Conservation (phyloP, 1,139 yeast species). For the Meyerozyma smithsonii region DNA sequence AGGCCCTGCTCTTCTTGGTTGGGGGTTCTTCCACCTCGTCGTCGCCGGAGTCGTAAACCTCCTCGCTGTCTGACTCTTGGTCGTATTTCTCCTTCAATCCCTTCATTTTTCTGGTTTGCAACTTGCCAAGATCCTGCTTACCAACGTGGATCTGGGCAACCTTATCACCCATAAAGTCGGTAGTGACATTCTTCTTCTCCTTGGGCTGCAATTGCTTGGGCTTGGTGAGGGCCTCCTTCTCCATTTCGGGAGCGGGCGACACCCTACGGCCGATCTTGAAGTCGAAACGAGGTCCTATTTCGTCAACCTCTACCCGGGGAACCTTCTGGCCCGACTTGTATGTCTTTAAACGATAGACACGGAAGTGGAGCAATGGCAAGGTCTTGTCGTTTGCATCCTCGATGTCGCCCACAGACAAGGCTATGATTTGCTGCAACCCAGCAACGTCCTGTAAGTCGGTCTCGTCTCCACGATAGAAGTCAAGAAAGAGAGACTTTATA, state of each 20-base stretch:
- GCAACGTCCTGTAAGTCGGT: slow-evolving; percentile 88
- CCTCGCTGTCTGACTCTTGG: slow-evolving; percentile 54
- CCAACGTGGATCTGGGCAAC: slow-evolving; percentile 95
- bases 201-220: slow-evolving; percentile 81
- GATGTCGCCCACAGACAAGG: slow-evolving; percentile 73
- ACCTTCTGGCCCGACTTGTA: slow-evolving; percentile 79
- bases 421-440: slow-evolving; percentile 86
- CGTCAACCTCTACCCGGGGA: slow-evolving; percentile 92
- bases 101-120: slow-evolving; percentile 98
- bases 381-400: slow-evolving; percentile 56
- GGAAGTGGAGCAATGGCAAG: slow-evolving; percentile 78
- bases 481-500: slow-evolving; percentile 81
- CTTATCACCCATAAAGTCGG: slow-evolving; percentile 93
- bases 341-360: slow-evolving; percentile 85
- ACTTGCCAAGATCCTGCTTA: slow-evolving; percentile 81
- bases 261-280: slow-evolving; percentile 87
- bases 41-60: slow-evolving; percentile 10
- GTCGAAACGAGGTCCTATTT: slow-evolving; percentile 94
- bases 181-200: slow-evolving; percentile 83
- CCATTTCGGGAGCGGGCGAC: slow-evolving; percentile 82
- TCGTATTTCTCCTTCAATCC: slow-evolving; percentile 87
- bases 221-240: slow-evolving; percentile 78
- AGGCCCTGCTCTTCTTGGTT: neutral
- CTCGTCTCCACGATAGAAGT: slow-evolving; percentile 85
- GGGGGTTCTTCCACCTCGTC: slow-evolving; percentile 2